A percentile compares a stretch with the other conserved stretches of the same genome.
phyloP scores from a whole-genome alignment of 495 filamentous ascomycete genomes.

The Emericellopsis terricola region DNA sequence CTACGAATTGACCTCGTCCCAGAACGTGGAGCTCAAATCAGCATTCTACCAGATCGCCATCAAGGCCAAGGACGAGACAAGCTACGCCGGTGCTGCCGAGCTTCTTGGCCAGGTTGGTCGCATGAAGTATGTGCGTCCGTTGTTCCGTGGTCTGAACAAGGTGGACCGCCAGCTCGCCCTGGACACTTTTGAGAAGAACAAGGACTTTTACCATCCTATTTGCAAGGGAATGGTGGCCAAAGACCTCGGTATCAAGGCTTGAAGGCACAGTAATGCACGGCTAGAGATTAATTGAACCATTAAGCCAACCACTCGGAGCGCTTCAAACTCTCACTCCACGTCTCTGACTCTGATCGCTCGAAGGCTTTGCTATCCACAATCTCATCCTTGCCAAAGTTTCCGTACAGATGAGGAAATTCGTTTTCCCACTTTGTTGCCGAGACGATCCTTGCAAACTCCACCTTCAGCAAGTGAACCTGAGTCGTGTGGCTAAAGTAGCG shows the following conservation, averaged over 20 bases:
- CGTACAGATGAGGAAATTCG: constrained; percentile 28
- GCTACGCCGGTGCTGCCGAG: constrained; percentile 51
- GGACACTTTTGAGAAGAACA: constrained; percentile 71
- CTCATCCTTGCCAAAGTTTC: constrained; percentile 25
- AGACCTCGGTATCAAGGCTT: constrained; percentile 35
- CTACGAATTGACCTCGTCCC: constrained; percentile 49
- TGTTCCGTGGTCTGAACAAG: constrained; percentile 57
- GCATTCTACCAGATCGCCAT: constrained; percentile 66
- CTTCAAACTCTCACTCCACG: constrained; percentile 16
- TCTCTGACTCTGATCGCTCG: constrained; percentile 11
- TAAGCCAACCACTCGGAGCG: constrained; percentile 1
- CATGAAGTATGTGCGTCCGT: constrained; percentile 90
- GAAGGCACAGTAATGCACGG: not conserved
- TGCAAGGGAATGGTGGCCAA: constrained; percentile 71
- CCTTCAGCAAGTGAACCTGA: constrained; percentile 25
- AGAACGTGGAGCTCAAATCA: constrained; percentile 71
- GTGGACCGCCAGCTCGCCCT: constrained; percentile 56
- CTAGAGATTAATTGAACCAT: not conserved
- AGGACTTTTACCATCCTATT: constrained; percentile 90
- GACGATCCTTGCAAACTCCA: constrained; percentile 10
- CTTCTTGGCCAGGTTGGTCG: constrained; percentile 68
- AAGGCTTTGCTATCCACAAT: constrained; percentile 15
- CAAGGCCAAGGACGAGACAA: constrained; percentile 43
- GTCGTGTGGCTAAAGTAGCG: constrained; percentile 23
- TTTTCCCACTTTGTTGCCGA: constrained; percentile 23